These are phyloP conservation scores for Boletus bicolor DNA, from an alignment of 768 basidiomycete genomes.

Conservation along the genomic window DNA sequence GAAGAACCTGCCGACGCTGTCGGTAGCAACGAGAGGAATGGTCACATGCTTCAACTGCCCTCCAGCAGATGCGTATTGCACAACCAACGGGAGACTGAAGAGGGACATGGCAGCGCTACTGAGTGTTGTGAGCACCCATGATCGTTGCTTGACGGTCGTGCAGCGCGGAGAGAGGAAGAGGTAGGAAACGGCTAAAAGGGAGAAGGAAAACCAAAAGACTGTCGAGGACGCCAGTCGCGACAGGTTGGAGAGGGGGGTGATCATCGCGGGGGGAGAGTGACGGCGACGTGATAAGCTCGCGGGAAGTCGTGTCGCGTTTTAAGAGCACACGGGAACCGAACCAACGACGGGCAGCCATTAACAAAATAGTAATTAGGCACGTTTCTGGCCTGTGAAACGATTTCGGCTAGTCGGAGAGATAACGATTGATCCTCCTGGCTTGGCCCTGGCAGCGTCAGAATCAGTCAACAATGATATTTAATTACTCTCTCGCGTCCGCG, in stretches of 20 bases:
- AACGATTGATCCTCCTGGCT: constrained; percentile 5
- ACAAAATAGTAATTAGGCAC: constrained; percentile 19
- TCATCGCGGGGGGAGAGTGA: constrained; percentile 19
- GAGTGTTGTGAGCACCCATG: constrained; percentile 47
- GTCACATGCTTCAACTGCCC: constrained; percentile 27
- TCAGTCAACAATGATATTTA: neutral
- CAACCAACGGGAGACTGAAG: constrained; percentile 39
- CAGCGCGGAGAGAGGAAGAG: constrained; percentile 29
- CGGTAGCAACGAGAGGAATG: constrained; percentile 21
- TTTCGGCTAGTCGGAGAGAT: constrained; percentile 17
- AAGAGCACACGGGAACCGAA: constrained; percentile 21
- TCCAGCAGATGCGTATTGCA: constrained; percentile 24
- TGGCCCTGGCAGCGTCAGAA: too few species aligned
- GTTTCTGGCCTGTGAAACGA: constrained; percentile 25
- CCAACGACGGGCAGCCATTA: constrained; percentile 5
- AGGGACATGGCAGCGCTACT: constrained; percentile 41
- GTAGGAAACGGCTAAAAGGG: constrained; percentile 27
- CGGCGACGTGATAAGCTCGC: constrained; percentile 21
- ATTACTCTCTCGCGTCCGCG: neutral
- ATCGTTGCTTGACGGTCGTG: constrained; percentile 38
- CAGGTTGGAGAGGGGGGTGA: constrained; percentile 17
- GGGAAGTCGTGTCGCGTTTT: constrained; percentile 18
- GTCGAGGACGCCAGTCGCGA: constrained; percentile 20
- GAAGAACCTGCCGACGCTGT: constrained; percentile 38
- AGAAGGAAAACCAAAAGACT: constrained; percentile 21